phyloP scores from a whole-genome alignment of 257 asterid species.

The Pogostemon cablin region DNA sequence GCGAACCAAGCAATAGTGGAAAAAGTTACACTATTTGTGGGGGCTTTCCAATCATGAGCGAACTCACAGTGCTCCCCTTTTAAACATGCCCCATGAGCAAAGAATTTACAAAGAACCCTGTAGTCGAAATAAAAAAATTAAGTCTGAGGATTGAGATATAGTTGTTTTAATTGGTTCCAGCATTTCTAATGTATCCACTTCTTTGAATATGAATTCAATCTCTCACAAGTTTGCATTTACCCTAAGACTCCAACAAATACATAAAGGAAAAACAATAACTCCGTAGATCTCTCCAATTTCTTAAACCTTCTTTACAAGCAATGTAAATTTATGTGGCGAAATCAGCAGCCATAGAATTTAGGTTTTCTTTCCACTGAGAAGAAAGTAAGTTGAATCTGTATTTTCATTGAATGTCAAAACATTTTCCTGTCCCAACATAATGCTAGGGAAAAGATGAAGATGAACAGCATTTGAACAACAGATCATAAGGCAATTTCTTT shows the following conservation, averaged over 20 bases:
- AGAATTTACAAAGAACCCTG: slow-evolving; percentile 95
- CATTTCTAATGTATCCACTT: no score
- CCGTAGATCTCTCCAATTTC: no score
- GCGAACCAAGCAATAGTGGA: slow-evolving; percentile 7
- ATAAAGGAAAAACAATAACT: no score
- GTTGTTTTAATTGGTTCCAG: no score
- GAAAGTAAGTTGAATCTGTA: not conserved
- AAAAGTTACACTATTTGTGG: slow-evolving; percentile 60
- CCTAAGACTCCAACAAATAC: no score
- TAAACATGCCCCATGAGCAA: slow-evolving; percentile 88
- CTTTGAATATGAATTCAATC: no score
- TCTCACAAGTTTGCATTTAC: no score
- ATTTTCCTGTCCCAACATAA: not conserved
- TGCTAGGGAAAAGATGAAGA: not conserved
- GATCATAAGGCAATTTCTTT: no score
- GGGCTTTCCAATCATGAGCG: slow-evolving; percentile 83
- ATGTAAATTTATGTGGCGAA: not conserved
- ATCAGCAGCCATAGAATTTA: not conserved
- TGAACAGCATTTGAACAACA: not conserved
- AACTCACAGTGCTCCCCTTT: slow-evolving; percentile 92
- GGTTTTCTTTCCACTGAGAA: not conserved
- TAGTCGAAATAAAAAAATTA: slow-evolving; percentile 33
- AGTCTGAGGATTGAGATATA: not conserved
- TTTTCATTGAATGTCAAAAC: not conserved
- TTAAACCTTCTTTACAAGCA: no score